Evolutionary conservation across 345 rosid species (phyloP).

Genomic region (Eucalyptus pauciflora): DNA sequence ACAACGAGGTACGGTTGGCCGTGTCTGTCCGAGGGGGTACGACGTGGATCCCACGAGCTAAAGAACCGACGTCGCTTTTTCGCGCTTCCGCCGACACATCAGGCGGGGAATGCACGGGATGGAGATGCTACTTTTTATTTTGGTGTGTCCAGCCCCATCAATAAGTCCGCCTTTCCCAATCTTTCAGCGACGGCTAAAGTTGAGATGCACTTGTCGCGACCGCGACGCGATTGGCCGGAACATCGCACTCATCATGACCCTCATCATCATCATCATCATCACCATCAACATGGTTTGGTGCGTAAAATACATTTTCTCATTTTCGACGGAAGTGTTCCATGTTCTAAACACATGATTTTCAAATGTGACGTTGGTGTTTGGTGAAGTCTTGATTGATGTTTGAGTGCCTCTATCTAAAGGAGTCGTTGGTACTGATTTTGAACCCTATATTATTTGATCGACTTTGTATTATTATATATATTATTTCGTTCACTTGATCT

Average conservation of each 20-base stretch:
- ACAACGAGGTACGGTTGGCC: not conserved
- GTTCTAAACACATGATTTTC: not conserved
- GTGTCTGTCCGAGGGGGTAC: not conserved
- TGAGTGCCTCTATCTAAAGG: not conserved
- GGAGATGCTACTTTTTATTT: not conserved
- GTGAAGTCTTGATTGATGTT: fast-evolving
- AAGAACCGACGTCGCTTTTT: not conserved
- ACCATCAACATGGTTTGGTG: too few species aligned
- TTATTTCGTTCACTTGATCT: fast-evolving
- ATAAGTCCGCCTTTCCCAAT: not conserved
- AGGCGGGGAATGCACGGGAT: not conserved
- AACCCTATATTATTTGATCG: fast-evolving
- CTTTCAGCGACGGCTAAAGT: not conserved
- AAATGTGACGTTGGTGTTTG: fast-evolving
- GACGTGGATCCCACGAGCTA: not conserved
- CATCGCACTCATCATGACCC: not conserved
- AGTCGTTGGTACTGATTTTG: not conserved
- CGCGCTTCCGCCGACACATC: not conserved
- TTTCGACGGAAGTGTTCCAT: not conserved
- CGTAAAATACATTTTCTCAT: not conserved
- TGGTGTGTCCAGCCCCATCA: not conserved
- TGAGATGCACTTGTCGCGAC: not conserved
- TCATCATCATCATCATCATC: too few species aligned
- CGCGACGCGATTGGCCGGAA: not conserved
- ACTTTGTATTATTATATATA: fast-evolving